Evolutionary conservation across 306 rosid genomes (phyloP), one percentile per base, ranked within the genome.

Genomic region (Vigna hirtella): DNA sequence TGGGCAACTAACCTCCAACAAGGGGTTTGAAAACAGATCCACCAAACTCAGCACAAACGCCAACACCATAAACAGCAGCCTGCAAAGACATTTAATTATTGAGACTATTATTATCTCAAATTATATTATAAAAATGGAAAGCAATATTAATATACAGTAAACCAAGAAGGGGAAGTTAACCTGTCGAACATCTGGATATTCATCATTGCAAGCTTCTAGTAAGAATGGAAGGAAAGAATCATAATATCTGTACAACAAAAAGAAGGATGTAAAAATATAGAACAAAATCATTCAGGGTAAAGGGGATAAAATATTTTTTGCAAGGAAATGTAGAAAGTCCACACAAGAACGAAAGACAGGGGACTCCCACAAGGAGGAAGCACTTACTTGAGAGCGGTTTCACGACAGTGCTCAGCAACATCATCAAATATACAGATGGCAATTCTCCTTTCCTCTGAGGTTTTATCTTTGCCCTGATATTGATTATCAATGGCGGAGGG

Each of bases 1-100:
- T 52, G 45, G 66, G 79, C 56, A 83, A 81, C 77, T 70, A 70
- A 96, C 98, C 94, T 74, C 93, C 93, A 73, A 91, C 91, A 56
- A 96, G 88, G 77, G 87, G 96, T 83, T 86, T 96, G 80, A 96
- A 90, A 65, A 89, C 96, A 65, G 92, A 76, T 83, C 98, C 97
- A 43, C 99, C 99, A 85, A 86, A 96, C 88, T 93, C 99, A 0
- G 96, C 94, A 85, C 99, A 96, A 30, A 93, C 97, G 74, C 99
- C 99, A 62, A 96, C 89, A 74, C 99, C 99, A 88, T 93, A 96
- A 66, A 96, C 97, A 66, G 99, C 98, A 28, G 99, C 99, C 98
- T 96, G 94, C 72, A 83, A 82, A 63, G 61, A 65, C 40, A 77
- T 70, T n/a, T 3, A 59, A 47, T 38, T 28, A 61, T 75, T 61